Evolutionary conservation across 106 monocot genomes (phyloP).

Genomic region (Xerophyta viscosa): DNA sequence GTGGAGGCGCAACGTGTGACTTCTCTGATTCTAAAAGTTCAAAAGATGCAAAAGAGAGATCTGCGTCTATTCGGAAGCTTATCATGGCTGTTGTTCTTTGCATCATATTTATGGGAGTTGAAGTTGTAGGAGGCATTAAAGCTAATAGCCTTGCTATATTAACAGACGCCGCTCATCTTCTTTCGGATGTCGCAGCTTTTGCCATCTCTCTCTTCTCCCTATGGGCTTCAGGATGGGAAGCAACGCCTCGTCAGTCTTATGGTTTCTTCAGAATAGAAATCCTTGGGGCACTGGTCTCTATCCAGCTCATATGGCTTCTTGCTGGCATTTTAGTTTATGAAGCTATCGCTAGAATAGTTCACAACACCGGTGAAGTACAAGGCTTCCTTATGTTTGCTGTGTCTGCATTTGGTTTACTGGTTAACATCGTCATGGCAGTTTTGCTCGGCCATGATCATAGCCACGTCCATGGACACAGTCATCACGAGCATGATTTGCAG

Average conservation of each 20-base stretch:
- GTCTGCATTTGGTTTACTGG: constrained; percentile 48
- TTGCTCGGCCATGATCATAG: no score
- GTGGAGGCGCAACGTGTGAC: constrained; percentile 36
- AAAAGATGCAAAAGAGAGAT: constrained; percentile 43
- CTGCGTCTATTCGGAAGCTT: constrained; percentile 41
- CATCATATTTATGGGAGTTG: constrained; percentile 41
- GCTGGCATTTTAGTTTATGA: constrained; percentile 53
- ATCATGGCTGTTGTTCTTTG: constrained; percentile 43
- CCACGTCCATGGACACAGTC: constrained; percentile 28
- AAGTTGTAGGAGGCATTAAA: constrained; percentile 56
- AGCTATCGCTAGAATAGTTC: constrained; percentile 42
- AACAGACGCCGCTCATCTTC: constrained; percentile 69
- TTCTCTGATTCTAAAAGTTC: constrained; percentile 25
- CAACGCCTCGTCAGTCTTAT: constrained; percentile 50
- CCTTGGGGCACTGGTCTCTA: constrained; percentile 53
- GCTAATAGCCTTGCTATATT: constrained; percentile 69
- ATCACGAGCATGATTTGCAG: constrained; percentile 4
- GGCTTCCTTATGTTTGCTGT: constrained; percentile 61
- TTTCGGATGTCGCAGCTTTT: no score
- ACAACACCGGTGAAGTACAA: constrained; percentile 42
- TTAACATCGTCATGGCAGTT: constrained; percentile 53
- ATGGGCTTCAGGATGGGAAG: constrained; percentile 62
- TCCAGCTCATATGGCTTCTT: constrained; percentile 65
- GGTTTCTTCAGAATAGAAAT: constrained; percentile 66
- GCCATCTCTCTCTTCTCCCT: constrained; percentile 60